Evolutionary conservation across 495 filamentous ascomycete genomes (phyloP).

Genomic region (Tuber borchii): DNA sequence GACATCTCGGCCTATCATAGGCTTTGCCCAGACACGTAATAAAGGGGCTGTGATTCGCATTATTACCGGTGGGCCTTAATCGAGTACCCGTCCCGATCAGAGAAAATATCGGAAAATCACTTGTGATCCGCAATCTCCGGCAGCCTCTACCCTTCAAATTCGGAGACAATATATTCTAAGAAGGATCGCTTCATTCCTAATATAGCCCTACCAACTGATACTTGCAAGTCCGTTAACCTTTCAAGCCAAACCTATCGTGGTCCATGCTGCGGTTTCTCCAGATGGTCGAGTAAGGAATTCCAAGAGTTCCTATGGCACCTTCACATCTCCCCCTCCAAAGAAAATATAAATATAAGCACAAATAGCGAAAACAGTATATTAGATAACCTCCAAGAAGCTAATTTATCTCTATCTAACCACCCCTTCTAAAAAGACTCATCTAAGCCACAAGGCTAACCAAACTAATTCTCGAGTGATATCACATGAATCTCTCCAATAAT

Average conservation of each 20-base stretch:
- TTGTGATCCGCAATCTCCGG: background rate
- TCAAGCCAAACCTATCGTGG: background rate
- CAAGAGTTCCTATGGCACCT: background rate
- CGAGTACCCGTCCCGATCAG: background rate
- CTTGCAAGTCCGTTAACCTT: background rate
- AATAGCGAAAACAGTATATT: background rate
- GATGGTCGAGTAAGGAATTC: background rate
- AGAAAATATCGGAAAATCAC: background rate
- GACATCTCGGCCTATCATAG: background rate
- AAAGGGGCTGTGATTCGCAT: background rate
- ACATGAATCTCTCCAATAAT: background rate
- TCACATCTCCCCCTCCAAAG: background rate
- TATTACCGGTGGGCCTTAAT: background rate
- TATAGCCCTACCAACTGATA: background rate
- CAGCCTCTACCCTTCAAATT: background rate
- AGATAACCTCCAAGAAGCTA: background rate
- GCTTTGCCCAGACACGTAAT: background rate
- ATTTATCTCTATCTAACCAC: background rate
- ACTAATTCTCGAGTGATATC: background rate
- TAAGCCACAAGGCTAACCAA: background rate
- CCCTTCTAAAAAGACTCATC: background rate
- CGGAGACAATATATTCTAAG: background rate
- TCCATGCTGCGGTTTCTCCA: background rate
- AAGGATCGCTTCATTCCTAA: background rate
- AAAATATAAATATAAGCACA: background rate